Evolutionary conservation across 2,329 filamentous ascomycete species (phyloP), one percentile per base, ranked within the genome.

Genomic region (Nemania serpens): DNA sequence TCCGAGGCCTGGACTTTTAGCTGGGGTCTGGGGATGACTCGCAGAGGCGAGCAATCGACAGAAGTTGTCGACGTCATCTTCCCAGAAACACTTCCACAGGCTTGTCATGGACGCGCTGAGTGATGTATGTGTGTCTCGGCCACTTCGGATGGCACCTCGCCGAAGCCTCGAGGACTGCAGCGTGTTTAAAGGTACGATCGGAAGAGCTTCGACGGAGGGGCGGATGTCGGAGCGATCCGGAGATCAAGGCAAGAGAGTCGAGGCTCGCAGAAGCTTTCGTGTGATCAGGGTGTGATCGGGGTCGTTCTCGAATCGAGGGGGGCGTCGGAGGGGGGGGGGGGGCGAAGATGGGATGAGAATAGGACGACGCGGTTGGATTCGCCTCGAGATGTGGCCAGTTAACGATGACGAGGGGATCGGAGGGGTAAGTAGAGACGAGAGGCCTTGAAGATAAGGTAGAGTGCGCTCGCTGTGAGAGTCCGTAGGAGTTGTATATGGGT

Each of bases 61-160:
- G 85, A 99, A 98, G 75, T 82, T 88, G 76, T 96, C 93, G 87
- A 97, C 90, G 87, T 99, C 93, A 85, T 97, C 91, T 87, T 97
- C 90, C 83, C 96, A 90, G 77, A 94, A 98, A 77, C 87, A 91
- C 85, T 93, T 93, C 94, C 94, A 97, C 77, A 99, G 88, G 56
- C 61, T 66, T 45, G 53, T 66, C 64, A 66, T 66, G 34, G 61
- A 58, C 61, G 58, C 64, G 57, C 46, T 37, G 3, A 25, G 18
- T 37, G 3, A 25, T 15, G n/a, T 53, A 46, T 86, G 90, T 86
- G 82, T 93, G 90, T 89, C 91, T 98, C 94, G 39, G 62, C 62
- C 29, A 34, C 60, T 62, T 65, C 63, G 47, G 59, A 67, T 61
- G 60, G 61, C 57, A 66, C 91, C 92, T 96, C 89, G 91, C 91